Evolutionary conservation across 2,329 filamentous ascomycete genomes (phyloP), one percentile per base, ranked within the genome.

Genomic region (Claviceps citrina): DNA sequence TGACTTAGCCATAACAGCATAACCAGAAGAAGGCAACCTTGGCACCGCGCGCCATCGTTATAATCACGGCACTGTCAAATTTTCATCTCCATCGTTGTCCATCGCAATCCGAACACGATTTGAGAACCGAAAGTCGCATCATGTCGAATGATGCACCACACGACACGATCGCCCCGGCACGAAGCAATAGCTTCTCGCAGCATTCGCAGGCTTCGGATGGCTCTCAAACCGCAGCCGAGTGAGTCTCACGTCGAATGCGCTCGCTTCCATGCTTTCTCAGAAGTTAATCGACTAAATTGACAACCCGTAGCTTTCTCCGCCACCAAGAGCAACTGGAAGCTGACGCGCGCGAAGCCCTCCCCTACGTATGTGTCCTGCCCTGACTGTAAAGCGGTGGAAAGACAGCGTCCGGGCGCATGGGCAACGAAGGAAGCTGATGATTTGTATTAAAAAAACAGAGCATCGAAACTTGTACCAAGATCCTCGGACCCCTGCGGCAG

Each of bases 321-420:
- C 78, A 78, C 41, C 91, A 98, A 57, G 78, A 95, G 54, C 78
- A 81, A 49, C 78, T 98, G 39, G 91, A 98, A 63, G 84, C 84
- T 16, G 91, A 98, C 63, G 91, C 91, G 35, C 85, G 87, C 51
- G 89, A 98, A 67, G 84, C 84, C 45, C 72, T 98, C 6, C 91
- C 91, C 48, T 98, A 94, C 57, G 85, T 93, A 65, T 53, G 76
- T 36, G n/a, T n/a, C n/a, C n/a, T n/a, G n/a, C n/a, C n/a, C n/a
- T n/a, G n/a, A n/a, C n/a, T n/a, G n/a, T n/a, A 22, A 9, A 35
- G 12, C 1, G 24, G 15, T n/a, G n/a, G 12, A n/a, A 18, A 7
- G 15, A 5, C 2, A 16, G n/a, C n/a, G n/a, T n/a, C n/a, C n/a
- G n/a, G n/a, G n/a, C n/a, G n/a, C n/a, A n/a, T n/a, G n/a, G n/a